A percentile compares a stretch with the other conserved stretches of the same genome.
Conservation (phyloP, 2,329 filamentous ascomycete genomes). For the Didymella glomerata region DNA sequence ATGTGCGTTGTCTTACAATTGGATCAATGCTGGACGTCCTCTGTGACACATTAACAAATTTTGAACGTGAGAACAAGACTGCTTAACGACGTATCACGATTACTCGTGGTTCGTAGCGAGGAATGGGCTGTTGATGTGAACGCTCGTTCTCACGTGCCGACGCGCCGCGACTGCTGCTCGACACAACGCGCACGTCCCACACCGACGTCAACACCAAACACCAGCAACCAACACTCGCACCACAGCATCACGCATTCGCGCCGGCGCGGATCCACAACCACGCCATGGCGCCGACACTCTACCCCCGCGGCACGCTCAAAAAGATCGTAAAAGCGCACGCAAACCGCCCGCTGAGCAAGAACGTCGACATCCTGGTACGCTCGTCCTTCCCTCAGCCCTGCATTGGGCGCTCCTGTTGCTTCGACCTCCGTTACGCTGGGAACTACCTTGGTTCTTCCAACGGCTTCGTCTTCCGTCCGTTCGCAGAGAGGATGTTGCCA, state of each 20-base stretch:
- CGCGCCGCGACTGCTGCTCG: slow-evolving; percentile 23
- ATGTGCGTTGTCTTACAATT: background rate
- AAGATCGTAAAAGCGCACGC: slow-evolving; percentile 91
- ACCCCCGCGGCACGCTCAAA: slow-evolving; percentile 84
- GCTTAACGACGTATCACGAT: no score
- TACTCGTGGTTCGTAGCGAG: no score
- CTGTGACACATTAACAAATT: background rate
- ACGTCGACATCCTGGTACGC: slow-evolving; percentile 82
- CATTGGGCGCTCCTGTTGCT: no score
- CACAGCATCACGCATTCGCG: slow-evolving; percentile 3
- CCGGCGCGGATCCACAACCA: background rate
- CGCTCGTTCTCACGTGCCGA: slow-evolving; percentile 31
- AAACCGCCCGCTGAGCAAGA: slow-evolving; percentile 80
- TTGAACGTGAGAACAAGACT: no score
- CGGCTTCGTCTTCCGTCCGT: no score
- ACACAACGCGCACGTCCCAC: slow-evolving; percentile 18
- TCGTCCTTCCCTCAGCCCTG: background rate
- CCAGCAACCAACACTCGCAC: background rate
- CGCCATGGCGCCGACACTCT: slow-evolving; percentile 75
- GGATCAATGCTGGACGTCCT: background rate
- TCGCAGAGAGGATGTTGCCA: no score
- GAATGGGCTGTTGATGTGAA: no score
- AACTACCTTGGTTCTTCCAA: no score
- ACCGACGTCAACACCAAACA: slow-evolving; percentile 22
- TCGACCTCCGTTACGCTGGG: no score